Base-by-base conservation (phyloP, 2,329 filamentous ascomycete genomes). In the Alternaria infectoria region DNA sequence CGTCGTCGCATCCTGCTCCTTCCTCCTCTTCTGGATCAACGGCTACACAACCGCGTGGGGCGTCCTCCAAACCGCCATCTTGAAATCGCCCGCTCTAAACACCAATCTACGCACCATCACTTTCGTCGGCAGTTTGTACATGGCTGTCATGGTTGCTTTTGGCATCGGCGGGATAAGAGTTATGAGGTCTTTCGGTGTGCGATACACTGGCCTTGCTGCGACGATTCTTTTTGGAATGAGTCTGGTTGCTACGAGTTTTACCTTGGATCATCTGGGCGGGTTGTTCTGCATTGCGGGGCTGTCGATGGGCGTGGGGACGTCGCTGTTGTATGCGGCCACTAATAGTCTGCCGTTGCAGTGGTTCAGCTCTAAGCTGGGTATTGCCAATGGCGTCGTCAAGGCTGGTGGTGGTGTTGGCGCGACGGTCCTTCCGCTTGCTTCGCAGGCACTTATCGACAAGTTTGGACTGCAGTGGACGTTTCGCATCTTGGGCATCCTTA, bases 11-110 rank as follows among this genome's bases (percentile, higher is more conserved):
- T 82, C 80, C 36, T 86, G 85, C 65, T 81, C 84, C 3, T 70
- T 85, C 2, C 67, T 88, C 19, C 81, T 84, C 2, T 89, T 86
- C 81, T 77, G 73, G 72, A 70, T 85, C 45, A 82, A 86, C 47
- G 88, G 87, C 46, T 85, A 82, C 0, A 82, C 81, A 7, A 88
- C 87, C 69, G 83, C 82, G 64, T 90, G 88, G 87, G 88, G 88
- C 17, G 82, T 90, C 2, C 79, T 89, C 44, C 88, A 90, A 74
- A 81, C 82, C 3, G 86, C 83, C 0, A 82, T 90, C 0, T 84
- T 88, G 8, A 77, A 84, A 80, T 86, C 0, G 83, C 84, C 0
- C 2, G 12, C 26, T 2, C 11, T 50, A 5, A 50, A 50, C 26
- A 50, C 47, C 4, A 50, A 50, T 30, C 11, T 50, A 6, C 47